phyloP scores from a whole-genome alignment of 495 filamentous ascomycete species.

The Collariella sp. region DNA sequence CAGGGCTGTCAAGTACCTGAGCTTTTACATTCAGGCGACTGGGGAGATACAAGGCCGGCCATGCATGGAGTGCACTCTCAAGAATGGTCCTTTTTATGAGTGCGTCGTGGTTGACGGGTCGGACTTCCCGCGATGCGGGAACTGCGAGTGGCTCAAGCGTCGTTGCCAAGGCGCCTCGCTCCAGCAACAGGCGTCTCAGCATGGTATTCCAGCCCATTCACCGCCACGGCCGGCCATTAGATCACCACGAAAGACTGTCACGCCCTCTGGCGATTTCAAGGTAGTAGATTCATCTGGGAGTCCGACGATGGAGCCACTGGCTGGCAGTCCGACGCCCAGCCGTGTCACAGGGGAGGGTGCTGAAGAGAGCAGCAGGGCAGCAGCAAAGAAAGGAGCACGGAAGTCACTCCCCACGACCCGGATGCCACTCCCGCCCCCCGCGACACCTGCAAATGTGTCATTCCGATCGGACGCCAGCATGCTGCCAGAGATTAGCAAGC shows the following conservation, averaged over 20 bases:
- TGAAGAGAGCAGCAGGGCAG: background rate
- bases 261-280: slow-evolving; percentile 17
- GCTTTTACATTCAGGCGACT: slow-evolving; percentile 26
- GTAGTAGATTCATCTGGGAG: slow-evolving; percentile 14
- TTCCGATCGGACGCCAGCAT: background rate
- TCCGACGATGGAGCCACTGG: background rate
- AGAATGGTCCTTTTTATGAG: slow-evolving; percentile 16
- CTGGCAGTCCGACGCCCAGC: background rate
- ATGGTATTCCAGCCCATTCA: background rate
- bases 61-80: slow-evolving; percentile 18
- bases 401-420: slow-evolving; percentile 20
- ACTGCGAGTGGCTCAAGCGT: slow-evolving; percentile 29
- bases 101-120: slow-evolving; percentile 21
- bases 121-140: slow-evolving; percentile 26
- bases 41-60: slow-evolving; percentile 19
- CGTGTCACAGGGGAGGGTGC: background rate
- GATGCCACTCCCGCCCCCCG: background rate
- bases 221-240: background rate
- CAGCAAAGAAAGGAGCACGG: slow-evolving; percentile 4
- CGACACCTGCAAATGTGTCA: background rate
- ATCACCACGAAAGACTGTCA: background rate
- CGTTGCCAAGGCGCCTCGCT: slow-evolving; percentile 15
- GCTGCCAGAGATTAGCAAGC: slow-evolving; percentile 32
- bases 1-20: slow-evolving; percentile 25
- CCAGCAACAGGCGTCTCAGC: background rate